A percentile compares a stretch with the other conserved stretches of the same genome.
Evolutionary conservation across 257 asterid genomes (phyloP).

Genomic region (Mentha longifolia): DNA sequence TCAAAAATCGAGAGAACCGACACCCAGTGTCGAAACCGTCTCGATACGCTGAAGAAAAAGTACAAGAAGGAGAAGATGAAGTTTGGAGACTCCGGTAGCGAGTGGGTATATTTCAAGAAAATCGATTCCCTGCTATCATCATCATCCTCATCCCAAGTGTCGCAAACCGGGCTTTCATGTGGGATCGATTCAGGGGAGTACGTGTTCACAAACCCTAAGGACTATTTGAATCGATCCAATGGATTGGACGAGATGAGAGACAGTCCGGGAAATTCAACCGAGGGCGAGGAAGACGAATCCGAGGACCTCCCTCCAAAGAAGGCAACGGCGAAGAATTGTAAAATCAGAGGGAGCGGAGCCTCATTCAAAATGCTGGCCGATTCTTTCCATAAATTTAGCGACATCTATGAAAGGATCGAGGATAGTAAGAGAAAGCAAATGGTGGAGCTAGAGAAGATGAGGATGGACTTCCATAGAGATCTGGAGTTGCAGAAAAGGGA

Average conservation of each 20-base stretch:
- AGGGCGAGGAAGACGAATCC: slow-evolving; percentile 50
- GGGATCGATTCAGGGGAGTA: slow-evolving; percentile 85
- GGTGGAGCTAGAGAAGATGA: slow-evolving; percentile 79
- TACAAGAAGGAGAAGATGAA: slow-evolving; percentile 89
- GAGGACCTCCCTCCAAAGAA: slow-evolving; percentile 56
- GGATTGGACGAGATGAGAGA: slow-evolving; percentile 84
- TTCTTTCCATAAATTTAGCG: slow-evolving; percentile 73
- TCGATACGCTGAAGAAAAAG: slow-evolving; percentile 89
- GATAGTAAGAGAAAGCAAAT: slow-evolving; percentile 74
- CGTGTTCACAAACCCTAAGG: slow-evolving; percentile 61
- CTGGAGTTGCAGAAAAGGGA: slow-evolving; percentile 77
- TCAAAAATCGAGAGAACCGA: slow-evolving; percentile 79
- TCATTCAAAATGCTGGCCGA: slow-evolving; percentile 73
- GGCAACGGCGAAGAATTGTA: slow-evolving; percentile 38
- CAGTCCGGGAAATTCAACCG: slow-evolving; percentile 66
- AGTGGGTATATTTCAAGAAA: slow-evolving; percentile 84
- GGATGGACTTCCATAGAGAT: slow-evolving; percentile 83
- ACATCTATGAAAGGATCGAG: slow-evolving; percentile 82
- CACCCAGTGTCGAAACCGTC: slow-evolving; percentile 87
- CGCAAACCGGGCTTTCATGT: slow-evolving; percentile 67
- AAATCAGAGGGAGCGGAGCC: slow-evolving; percentile 28
- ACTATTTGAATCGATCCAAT: slow-evolving; percentile 55
- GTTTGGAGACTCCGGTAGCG: slow-evolving; percentile 43
- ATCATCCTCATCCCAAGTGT: slow-evolving; percentile 43
- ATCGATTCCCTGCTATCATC: slow-evolving; percentile 68